Evolutionary conservation across 352 stramenopile species (phyloP), one percentile per base, ranked within the genome.

Genomic region (Phytopythium helicoides): DNA sequence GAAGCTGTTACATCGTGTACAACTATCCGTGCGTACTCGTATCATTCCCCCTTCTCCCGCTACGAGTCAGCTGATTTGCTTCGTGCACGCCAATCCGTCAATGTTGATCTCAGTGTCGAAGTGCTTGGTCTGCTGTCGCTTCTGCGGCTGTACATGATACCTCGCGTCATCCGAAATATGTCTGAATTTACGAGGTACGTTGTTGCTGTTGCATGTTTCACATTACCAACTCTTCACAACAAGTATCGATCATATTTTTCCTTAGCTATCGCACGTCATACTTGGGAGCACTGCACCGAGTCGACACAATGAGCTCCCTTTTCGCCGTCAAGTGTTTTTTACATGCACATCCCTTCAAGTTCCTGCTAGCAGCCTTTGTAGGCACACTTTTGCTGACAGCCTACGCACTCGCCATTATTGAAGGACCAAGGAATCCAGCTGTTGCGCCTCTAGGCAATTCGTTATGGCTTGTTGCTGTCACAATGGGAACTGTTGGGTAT

Each of bases 271-370:
- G 71, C 28, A 90, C 81, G 2, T 86, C 81, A 3, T 92, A 89
- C 50, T 52, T 92, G 28, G 81, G 81, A 2, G 66, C 76, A 5
- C 63, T 92, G 35, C 77, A 92, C 46, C 76, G 86, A 48, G 79
- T 92, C 33, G 73, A 92, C 59, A 88, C 81, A 6, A 69, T 87
- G 50, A 87, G 74, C 42, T 82, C 79, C 10, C 60, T 92, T n/a
- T 92, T 92, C 35, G 77, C 79, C 6, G 75, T 88, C 67, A 92
- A 92, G 63, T 92, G 81, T 55, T 82, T 89, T 47, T 60, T 92
- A 4, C 79, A 75, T 7, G 66, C 81, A 3, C 67, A 87, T 50
- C 81, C 79, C 19, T 90, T 92, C 47, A 71, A 69, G 33, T 66
- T 90, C 18, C 57, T 92, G 6, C 25, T 71, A 12, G 63, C 50